Percentiles rank a stretch among this genome's conserved stretches.
Evolutionary conservation across 192 early-diverging fungal genomes (phyloP).

Genomic region (Coemansia javaensis): DNA sequence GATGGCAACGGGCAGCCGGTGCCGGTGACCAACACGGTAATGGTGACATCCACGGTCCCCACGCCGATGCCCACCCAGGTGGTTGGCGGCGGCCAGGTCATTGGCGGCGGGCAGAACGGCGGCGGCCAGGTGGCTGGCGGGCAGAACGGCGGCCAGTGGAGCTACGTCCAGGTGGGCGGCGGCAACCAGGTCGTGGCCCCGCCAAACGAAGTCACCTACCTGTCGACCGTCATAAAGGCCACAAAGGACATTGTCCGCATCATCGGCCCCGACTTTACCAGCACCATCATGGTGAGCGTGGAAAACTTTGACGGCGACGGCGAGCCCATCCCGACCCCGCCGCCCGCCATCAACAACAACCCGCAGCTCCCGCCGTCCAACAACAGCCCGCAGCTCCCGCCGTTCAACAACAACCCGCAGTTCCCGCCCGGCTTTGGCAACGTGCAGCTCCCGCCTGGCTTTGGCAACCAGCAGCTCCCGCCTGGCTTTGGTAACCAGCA

Average conservation of each 20-base stretch:
- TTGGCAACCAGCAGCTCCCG: too few relatives aligned
- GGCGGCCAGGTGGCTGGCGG: not conserved
- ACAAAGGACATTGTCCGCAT: conserved; percentile 8
- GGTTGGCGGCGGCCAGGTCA: too few relatives aligned
- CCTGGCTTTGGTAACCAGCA: too few relatives aligned
- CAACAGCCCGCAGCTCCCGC: too few relatives aligned
- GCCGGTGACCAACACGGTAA: not conserved
- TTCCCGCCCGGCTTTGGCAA: too few relatives aligned
- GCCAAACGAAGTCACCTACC: not conserved
- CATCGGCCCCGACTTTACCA: conserved; percentile 16
- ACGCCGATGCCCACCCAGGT: too few relatives aligned
- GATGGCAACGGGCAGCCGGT: not conserved
- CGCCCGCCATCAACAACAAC: too few relatives aligned
- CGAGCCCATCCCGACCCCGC: not conserved
- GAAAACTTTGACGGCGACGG: not conserved
- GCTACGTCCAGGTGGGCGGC: not conserved
- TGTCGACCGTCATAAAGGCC: conserved; percentile 12
- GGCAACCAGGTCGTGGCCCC: not conserved
- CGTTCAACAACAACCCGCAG: not conserved
- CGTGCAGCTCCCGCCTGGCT: too few relatives aligned
- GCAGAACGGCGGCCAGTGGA: not conserved
- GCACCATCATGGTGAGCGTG: conserved; percentile 7
- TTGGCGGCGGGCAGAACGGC: not conserved
- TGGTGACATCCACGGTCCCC: not conserved
- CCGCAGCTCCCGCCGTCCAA: too few relatives aligned